Base-by-base conservation (phyloP, 2,329 filamentous ascomycete genomes). In the Cephalotrichum gorgonifer region DNA sequence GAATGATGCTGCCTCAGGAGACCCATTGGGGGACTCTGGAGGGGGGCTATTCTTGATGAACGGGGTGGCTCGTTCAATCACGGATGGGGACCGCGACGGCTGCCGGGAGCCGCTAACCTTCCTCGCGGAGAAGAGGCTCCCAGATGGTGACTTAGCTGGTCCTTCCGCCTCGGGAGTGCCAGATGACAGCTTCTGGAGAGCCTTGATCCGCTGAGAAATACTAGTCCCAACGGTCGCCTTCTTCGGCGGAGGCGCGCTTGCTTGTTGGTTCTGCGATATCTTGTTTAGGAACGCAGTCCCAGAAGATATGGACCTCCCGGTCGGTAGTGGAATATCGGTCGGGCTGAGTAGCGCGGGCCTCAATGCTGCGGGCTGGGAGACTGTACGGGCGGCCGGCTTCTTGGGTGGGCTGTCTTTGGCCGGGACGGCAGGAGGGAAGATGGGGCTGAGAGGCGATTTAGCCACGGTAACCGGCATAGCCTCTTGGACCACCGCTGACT, bases 121-220 rank as follows among this genome's bases (percentile, higher is more conserved):
- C 57, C 69, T 78, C 50, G 76, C 81, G 2, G 79, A 74, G 55
- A 82, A 78, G 58, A 83, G 78, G 2, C 78, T 69, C 7, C 79
- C 72, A 6, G 73, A 71, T 3, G 51, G 50, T 74, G 70, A 15
- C 70, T 63, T 30, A 71, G 70, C 44, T 5, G 35, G 38, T 14
- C 48, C 47, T n/a, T 35, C 22, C 22, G 28, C 14, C 14, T 26
- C 51, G 17, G 45, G 25, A 8, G 42, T 33, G 17, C 26, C 45
- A 15, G 22, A 15, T 51, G 83, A 75, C 55, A 93, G 75, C 64
- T 88, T 90, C 61, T 95, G 87, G 48, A 98, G 72, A 6, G 90
- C 89, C 65, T 95, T 94, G 63, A 83, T 97, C 39, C 93, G 84
- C 63, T 91, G 88, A 3, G 91, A 94, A 52, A 98, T 96, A 56